phyloP scores from a whole-genome alignment of 768 basidiomycete species.

The Auriscalpium orientale region DNA sequence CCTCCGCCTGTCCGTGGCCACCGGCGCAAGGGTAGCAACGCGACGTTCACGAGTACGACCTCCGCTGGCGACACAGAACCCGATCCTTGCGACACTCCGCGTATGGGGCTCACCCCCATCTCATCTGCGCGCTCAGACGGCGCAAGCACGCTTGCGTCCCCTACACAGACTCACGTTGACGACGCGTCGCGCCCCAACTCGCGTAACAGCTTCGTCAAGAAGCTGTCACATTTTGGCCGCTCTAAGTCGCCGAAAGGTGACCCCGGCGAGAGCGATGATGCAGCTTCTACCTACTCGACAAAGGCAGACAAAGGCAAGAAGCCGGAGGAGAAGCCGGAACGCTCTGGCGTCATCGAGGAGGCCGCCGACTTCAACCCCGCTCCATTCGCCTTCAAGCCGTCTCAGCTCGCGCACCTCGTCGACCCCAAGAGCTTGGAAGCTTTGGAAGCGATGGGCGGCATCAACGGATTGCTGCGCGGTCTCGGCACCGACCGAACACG shows the following conservation, averaged over 20 bases:
- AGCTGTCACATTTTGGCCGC: conserved; percentile 2
- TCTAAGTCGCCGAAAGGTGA: conserved; percentile 15
- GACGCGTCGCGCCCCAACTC: conserved; percentile 26
- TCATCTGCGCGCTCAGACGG: conserved; percentile 24
- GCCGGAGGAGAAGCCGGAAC: conserved; percentile 11
- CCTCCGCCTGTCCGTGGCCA: conserved; percentile 32
- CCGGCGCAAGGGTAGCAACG: conserved; percentile 47
- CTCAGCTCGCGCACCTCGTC: conserved; percentile 72
- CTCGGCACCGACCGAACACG: conserved; percentile 58
- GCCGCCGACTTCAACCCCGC: conserved; percentile 49
- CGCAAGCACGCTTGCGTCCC: conserved; percentile 28
- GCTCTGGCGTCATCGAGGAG: conserved; percentile 26
- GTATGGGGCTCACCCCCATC: conserved; percentile 13
- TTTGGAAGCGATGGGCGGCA: conserved; percentile 67
- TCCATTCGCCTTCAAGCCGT: conserved; percentile 71
- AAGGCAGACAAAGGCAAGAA: conserved; percentile 16
- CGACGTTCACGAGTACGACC: conserved; percentile 42
- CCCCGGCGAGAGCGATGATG: neutral
- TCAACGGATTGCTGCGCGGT: conserved; percentile 53
- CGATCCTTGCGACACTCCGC: conserved; percentile 14
- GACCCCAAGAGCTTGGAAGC: conserved; percentile 78
- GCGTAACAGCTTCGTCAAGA: conserved; percentile 14
- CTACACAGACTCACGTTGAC: conserved; percentile 32
- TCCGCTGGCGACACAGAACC: conserved; percentile 36
- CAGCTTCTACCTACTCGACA: conserved; percentile 7